phyloP scores from a whole-genome alignment of 2,329 filamentous ascomycete species.

The Cercospora sp. region DNA sequence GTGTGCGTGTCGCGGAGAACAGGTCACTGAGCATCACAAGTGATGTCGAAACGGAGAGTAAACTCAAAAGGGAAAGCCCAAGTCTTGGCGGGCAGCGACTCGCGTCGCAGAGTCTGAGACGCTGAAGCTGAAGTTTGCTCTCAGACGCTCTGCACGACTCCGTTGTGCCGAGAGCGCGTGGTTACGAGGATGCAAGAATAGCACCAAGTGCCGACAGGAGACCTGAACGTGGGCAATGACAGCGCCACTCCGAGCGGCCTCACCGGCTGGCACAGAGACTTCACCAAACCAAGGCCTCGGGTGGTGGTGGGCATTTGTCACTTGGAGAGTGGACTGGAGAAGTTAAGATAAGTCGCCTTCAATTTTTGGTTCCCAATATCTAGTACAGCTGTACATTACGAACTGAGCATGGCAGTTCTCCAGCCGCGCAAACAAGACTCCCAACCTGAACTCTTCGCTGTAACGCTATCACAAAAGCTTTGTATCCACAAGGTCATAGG shows the following conservation, averaged over 20 bases:
- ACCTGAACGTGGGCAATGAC: neutral
- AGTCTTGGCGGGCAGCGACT: neutral
- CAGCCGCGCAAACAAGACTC: neutral
- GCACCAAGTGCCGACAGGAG: neutral
- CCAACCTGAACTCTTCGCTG: conserved; percentile 12
- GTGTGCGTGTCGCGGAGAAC: neutral
- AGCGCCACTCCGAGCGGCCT: neutral
- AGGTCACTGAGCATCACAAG: neutral
- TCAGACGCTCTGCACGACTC: neutral
- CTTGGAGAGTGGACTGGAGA: neutral
- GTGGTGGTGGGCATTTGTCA: neutral
- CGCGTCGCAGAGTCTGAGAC: conserved; percentile 4
- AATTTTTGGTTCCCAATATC: neutral
- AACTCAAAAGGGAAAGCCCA: neutral
- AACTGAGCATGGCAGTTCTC: neutral
- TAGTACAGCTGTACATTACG: conserved; percentile 4
- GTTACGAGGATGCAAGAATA: conserved; percentile 8
- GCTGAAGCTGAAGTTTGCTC: neutral
- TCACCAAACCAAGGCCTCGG: neutral
- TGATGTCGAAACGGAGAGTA: conserved; percentile 1
- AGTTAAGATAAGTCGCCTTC: neutral
- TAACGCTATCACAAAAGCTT: conserved; percentile 20
- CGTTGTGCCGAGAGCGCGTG: conserved; percentile 4
- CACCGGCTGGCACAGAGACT: neutral
- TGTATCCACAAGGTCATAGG: conserved; percentile 12